Base-by-base conservation (phyloP, 2,329 filamentous ascomycete genomes). In the Colletotrichum lindemuthianum region DNA sequence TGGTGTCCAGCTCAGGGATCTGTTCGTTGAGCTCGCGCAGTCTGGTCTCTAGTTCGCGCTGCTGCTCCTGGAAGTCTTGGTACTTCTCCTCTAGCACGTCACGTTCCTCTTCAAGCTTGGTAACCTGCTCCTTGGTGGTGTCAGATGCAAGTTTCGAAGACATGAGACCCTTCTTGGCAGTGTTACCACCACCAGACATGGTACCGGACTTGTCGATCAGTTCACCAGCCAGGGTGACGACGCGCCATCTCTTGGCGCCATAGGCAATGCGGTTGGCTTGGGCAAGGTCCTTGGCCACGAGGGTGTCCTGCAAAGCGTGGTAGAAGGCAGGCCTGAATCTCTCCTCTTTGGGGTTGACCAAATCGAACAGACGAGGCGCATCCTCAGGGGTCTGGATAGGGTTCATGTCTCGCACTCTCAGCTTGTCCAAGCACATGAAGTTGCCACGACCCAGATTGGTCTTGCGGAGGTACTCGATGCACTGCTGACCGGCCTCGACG, bases 251-350 rank as follows among this genome's bases (percentile, higher is more conserved):
- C 81, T 89, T 92, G 49, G 92, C 92, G 45, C 96, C 95, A 72
- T 98, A 99, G 8, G 96, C 96, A 69, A 99, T 97, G 50, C 96
- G 90, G 77, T 98, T 97, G 2, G 96, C 96, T 76, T 99, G 96
- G n/a, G 92, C 90, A 12, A 99, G 86, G 72, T 99, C 93, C 56
- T 89, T 90, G 6, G 96, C 96, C 13, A 99, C 96, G 2, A 99
- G 82, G 0, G 96, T 99, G 75, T 99, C 95, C 72, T 97, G 92
- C 69, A 99, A 88, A 7, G 96, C 93, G 71, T 95, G 96, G 78
- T 95, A 99, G 77, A 99, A 99, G 0, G 96, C 96, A 1, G 95
- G 91, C 3, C 86, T 85, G 78, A 98, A 97, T 68, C 86, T 91
- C 54, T 95, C 90, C 41, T 97, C 89, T 78, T 97, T 97, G 16